Percentiles rank a stretch among this genome's conserved stretches.
These are phyloP conservation scores for Persicaria maculosa DNA, from an alignment of 148 eudicot species.

Conservation along the genomic window DNA sequence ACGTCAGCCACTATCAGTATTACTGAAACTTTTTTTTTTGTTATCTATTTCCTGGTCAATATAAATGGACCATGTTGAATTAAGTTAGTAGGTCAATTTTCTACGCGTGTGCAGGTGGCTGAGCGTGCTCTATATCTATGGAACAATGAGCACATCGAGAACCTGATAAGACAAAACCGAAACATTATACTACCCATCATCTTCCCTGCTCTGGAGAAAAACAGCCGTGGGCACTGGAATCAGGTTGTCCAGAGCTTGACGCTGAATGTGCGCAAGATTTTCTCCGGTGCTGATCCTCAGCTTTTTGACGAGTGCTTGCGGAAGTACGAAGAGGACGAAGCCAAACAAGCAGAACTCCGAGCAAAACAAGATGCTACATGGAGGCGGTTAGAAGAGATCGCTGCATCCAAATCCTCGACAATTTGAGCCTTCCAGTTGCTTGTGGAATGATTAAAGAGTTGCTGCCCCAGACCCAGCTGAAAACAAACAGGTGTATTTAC, in stretches of 20 bases:
- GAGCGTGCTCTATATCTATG: conserved; percentile 47
- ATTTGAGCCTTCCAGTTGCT: conserved; percentile 11
- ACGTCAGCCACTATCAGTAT: not conserved
- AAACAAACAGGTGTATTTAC: not conserved
- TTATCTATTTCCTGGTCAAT: not conserved
- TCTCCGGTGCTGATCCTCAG: conserved; percentile 40
- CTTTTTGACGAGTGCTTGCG: conserved; percentile 34
- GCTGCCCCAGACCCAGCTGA: not conserved
- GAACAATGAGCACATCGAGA: conserved; percentile 51
- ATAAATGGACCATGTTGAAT: not conserved
- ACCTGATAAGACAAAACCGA: conserved; percentile 39
- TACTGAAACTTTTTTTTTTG: not conserved
- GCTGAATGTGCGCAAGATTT: conserved; percentile 35
- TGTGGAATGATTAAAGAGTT: not conserved
- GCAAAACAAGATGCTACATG: conserved; percentile 30
- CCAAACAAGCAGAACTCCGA: conserved; percentile 28
- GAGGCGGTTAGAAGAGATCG: conserved; percentile 40
- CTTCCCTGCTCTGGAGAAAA: conserved; percentile 48
- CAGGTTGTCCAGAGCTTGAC: conserved; percentile 47
- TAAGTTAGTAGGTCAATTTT: not conserved
- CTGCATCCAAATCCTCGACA: conserved; percentile 29
- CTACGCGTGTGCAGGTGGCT: conserved; percentile 31
- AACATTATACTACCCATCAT: conserved; percentile 41
- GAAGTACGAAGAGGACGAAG: conserved; percentile 39
- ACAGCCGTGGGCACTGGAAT: conserved; percentile 41